A percentile compares a stretch with the other conserved stretches of the same genome.
Conservation (phyloP, 2,329 filamentous ascomycete genomes). For the Gremmenia infestans region DNA sequence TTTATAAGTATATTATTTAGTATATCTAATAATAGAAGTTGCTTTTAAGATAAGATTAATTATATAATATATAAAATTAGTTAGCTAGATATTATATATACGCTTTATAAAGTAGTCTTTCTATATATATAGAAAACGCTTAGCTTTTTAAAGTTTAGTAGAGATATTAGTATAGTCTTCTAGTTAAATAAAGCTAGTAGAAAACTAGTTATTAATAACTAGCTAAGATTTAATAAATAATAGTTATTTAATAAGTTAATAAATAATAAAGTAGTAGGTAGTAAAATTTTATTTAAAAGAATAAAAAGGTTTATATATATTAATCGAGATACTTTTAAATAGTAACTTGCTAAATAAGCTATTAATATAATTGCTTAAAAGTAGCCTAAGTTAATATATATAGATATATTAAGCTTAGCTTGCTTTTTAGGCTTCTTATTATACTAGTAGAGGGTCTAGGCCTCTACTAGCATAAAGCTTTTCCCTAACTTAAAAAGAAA, state of each 20-base stretch:
- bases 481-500: background rate
- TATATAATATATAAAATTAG: background rate
- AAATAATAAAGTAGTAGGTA: background rate
- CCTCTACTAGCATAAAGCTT: background rate
- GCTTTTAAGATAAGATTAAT: background rate
- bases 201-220: background rate
- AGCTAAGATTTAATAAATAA: background rate
- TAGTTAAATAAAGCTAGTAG: background rate
- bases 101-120: background rate
- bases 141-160: background rate
- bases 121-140: background rate
- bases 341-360: background rate
- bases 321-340: background rate
- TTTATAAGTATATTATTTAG: background rate
- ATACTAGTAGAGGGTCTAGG: background rate
- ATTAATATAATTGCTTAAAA: background rate
- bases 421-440: background rate
- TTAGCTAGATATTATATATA: background rate
- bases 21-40: background rate
- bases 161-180: background rate
- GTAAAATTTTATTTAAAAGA: background rate
- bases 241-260: background rate
- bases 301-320: background rate
- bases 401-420: background rate
- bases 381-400: background rate